These are phyloP conservation scores for Trichomonascaceae sp. DNA, from an alignment of 1,139 yeast species.

Conservation along the genomic window DNA sequence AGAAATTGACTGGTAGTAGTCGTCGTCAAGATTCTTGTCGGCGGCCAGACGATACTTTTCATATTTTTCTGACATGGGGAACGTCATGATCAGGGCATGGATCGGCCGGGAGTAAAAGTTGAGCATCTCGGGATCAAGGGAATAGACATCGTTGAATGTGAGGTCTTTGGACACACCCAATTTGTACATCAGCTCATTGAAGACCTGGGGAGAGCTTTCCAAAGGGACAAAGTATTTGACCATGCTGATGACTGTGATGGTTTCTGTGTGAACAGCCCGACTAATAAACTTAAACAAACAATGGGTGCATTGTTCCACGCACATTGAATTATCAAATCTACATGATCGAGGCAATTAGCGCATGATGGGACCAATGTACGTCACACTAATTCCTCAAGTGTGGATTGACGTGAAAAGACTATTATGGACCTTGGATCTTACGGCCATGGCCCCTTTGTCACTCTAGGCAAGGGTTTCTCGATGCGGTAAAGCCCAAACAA, in stretches of 20 bases:
- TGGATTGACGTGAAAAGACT: too few relatives aligned
- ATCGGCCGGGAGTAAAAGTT: conserved; percentile 75
- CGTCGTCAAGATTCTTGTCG: conserved; percentile 22
- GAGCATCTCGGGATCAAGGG: conserved; percentile 62
- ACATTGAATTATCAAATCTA: too few relatives aligned
- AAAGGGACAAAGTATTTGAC: conserved; percentile 48
- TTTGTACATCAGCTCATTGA: conserved; percentile 52
- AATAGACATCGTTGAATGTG: conserved; percentile 68
- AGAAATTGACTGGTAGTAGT: conserved; percentile 16
- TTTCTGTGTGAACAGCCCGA: conserved; percentile 1
- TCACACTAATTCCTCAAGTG: too few relatives aligned
- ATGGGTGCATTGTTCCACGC: too few relatives aligned
- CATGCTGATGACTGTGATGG: too few relatives aligned
- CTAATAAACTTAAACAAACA: not conserved
- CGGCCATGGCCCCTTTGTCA: too few relatives aligned
- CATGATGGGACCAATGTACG: too few relatives aligned
- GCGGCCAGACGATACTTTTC: conserved; percentile 35
- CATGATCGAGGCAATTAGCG: too few relatives aligned
- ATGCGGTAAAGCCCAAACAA: too few relatives aligned
- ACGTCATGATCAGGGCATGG: conserved; percentile 58
- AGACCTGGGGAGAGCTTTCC: conserved; percentile 82
- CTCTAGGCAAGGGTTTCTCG: too few relatives aligned
- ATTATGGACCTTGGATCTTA: too few relatives aligned
- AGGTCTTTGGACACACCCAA: conserved; percentile 54
- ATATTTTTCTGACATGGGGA: conserved; percentile 59